phyloP scores from a whole-genome alignment of 1,284 basidiomycete genomes.

The Ustanciosporium gigantosporum region DNA sequence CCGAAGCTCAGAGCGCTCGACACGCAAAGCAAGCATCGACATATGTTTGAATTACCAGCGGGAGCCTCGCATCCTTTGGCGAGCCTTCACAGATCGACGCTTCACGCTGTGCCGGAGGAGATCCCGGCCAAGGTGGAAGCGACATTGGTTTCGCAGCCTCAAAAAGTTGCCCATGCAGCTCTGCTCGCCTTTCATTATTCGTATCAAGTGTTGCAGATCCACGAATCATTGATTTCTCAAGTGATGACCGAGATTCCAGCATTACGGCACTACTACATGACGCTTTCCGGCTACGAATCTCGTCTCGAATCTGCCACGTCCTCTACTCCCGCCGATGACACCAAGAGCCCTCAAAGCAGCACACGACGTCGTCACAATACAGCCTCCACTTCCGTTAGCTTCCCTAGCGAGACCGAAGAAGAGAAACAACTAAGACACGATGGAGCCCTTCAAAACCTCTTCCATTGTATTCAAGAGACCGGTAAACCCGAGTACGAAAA shows the following conservation, averaged over 20 bases:
- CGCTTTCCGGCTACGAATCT: constrained; percentile 7
- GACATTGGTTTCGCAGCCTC: constrained; percentile 16
- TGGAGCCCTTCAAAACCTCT: background rate
- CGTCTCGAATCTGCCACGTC: background rate
- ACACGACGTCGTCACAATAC: no score
- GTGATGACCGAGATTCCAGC: constrained; percentile 29
- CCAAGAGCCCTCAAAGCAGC: no score
- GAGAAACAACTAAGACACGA: no score
- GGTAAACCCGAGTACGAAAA: constrained; percentile 25
- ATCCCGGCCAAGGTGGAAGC: constrained; percentile 8
- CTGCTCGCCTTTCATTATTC: constrained; percentile 31
- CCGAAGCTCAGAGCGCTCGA: background rate
- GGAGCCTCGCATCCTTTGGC: background rate
- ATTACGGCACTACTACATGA: constrained; percentile 28
- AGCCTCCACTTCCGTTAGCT: background rate
- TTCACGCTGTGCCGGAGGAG: background rate
- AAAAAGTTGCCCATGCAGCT: constrained; percentile 28
- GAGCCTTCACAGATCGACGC: background rate
- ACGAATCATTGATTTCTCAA: constrained; percentile 16
- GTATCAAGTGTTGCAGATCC: constrained; percentile 8
- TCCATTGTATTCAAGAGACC: constrained; percentile 2
- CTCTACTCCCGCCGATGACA: background rate
- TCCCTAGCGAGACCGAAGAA: background rate
- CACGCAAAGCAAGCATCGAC: background rate
- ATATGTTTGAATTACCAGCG: background rate